Evolutionary conservation across 169 alveolate species (phyloP), one percentile per base, ranked within the genome.

Genomic region (Cryptosporidium ubiquitum): DNA sequence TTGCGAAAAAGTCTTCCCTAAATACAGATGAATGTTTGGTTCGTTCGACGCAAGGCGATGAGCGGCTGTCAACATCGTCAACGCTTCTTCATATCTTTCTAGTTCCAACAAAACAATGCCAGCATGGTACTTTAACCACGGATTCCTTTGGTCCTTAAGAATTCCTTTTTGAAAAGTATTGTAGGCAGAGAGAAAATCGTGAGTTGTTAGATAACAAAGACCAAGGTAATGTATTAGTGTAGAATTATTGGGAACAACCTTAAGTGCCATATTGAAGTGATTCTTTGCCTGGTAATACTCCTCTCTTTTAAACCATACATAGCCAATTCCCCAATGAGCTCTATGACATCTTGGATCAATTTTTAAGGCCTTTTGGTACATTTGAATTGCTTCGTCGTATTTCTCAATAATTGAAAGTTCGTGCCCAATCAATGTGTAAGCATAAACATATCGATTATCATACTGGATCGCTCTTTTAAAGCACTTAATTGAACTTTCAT

Each of bases 301-400:
- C 91, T 95, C 96, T 79, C 95, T 92, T 70, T 95, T 95, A 69
- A 94, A 89, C 91, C 93, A 94, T 9, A 95, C 94, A 86, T 94
- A 93, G 44, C 97, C 97, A 9, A 94, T 91, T 10, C 97, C 97
- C 97, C 97, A 95, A 93, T 95, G 93, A 12, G 97, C 96, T 57
- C 94, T 95, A 14, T 93, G 94, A 47, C 94, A 95, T 60, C 97
- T 92, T 47, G 94, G 95, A 84, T 95, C 96, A 44, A 91, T 93
- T 70, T 94, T 86, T 42, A 86, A 68, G 1, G 96, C 97, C 74
- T 86, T 84, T 47, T 93, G 86, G 69, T 94, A 95, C 74, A 95
- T 92, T 49, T 91, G 93, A 70, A 91, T 93, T 1, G 97, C 96
- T 74, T 94, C 92, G 26, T 93, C 96, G 69, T 92, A 95, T 79